These are phyloP conservation scores for Candida michaelii DNA, from an alignment of 805 yeast genomes.

Conservation along the genomic window DNA sequence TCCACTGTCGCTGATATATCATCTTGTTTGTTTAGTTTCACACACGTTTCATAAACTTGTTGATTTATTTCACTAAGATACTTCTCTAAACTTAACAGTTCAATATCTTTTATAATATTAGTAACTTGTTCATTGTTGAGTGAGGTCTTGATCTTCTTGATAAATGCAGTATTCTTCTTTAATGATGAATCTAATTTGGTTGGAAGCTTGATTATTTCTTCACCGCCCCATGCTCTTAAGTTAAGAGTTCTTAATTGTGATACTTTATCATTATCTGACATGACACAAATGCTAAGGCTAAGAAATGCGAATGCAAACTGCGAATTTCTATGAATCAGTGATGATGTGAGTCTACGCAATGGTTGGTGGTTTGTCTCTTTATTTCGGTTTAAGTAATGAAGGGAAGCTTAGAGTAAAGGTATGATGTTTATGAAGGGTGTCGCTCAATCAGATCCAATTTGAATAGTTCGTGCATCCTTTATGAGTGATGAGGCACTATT, in stretches of 20 bases:
- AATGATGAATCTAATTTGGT: conserved; percentile 66
- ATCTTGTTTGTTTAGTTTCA: conserved; percentile 49
- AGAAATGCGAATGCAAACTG: neutral
- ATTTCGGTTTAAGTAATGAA: too few relatives aligned
- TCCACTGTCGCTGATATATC: conserved; percentile 68
- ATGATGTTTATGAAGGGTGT: too few relatives aligned
- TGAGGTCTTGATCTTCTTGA: conserved; percentile 63
- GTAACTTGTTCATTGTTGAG: conserved; percentile 51
- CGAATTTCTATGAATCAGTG: too few relatives aligned
- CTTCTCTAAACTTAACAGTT: conserved; percentile 64
- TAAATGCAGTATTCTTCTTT: conserved; percentile 79
- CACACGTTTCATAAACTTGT: conserved; percentile 62
- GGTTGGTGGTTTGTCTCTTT: too few relatives aligned
- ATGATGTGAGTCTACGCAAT: too few relatives aligned
- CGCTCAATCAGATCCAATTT: too few relatives aligned
- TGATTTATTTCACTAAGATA: conserved; percentile 69
- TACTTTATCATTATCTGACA: conserved; percentile 2
- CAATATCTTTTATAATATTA: conserved; percentile 58
- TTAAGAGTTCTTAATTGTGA: conserved; percentile 35
- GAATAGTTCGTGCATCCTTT: too few relatives aligned
- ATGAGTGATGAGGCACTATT: too few relatives aligned
- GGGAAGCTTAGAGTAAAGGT: too few relatives aligned
- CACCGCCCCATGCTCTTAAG: conserved; percentile 54
- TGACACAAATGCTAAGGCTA: neutral
- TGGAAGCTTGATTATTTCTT: conserved; percentile 16